Evolutionary conservation across 495 filamentous ascomycete genomes (phyloP), one percentile per base, ranked within the genome.

Genomic region (Tuber umbilicatum): DNA sequence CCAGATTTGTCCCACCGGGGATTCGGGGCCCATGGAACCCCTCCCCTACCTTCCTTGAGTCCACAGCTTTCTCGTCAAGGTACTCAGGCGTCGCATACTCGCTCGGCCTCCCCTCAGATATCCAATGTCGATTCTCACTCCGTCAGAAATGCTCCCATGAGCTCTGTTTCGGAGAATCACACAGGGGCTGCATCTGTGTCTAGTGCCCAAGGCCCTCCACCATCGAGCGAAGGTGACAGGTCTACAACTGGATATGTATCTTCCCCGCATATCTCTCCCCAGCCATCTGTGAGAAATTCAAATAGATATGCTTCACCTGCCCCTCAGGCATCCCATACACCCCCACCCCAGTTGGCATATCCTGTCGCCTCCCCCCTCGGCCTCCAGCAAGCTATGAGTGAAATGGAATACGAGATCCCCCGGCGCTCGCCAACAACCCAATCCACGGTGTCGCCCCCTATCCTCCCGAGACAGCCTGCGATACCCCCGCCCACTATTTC

Each of bases 401-500:
- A 64, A 31, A 64, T 64, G 55, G 55, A 64, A 64, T 64, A 64
- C 55, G 14, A 64, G 55, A 64, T 64, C 27, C 35, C 55, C 27
- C 55, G 55, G 55, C 55, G 27, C 55, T 64, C 55, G 55, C 27
- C 55, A 64, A 16, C 27, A 64, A 64, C 27, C 55, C 55, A 64
- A 19, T 27, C 55, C 27, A 64, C 35, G 55, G 55, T 16, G 14
- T 27, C 55, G 27, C 55, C 55, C 17, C 55, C 55, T 12, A 5
- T 64, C 16, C 55, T 27, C 27, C 17, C 55, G 3, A 64, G 35
- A 35, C 27, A 35, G 0, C 55, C 55, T 64, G 27, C 27, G 17
- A 64, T 27, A n/a, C 50, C 50, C 55, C 55, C 27, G 35, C 27
- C 55, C 4, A 14, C 27, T 27, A 31, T 14, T 5, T 64, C 55